Evolutionary conservation across 371 early-diverging fungal species (phyloP), one percentile per base, ranked within the genome.

Genomic region (Choanephora cucurbitarum): DNA sequence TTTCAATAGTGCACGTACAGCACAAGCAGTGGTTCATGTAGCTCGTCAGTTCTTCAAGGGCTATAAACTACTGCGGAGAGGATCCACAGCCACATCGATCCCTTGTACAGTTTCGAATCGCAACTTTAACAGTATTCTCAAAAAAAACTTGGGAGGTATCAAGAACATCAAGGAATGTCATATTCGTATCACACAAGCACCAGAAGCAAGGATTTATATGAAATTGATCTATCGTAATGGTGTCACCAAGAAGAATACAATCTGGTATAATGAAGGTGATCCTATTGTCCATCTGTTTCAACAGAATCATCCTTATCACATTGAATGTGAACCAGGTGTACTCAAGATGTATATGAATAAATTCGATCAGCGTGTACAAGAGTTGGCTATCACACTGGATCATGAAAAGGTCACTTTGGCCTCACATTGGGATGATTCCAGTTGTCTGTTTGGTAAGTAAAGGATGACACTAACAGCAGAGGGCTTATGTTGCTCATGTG

Each of bases 11-110:
- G 44, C 58, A 8, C 37, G 53, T 31, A 63, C 64, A 9, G 58
- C 54, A 1, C 64, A 63, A 44, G 64, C 45, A 9, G 15, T 63
- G 14, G 41, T 54, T 21, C 54, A 52, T 5, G 10, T 63, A 14
- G 57, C 64, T 21, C 57, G 53, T 24, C 15, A 18, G 1, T 58
- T 63, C 24, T 63, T 63, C 41, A 33, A 54, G 28, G 42, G 57
- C 18, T 63, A 58, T 17, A 40, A 42, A 41, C 40, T 63, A 21
- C 28, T 49, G 0, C 49, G 55, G 23, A 15, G 37, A 17, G 44
- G 49, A 14, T 55, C 54, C 43, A 8, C 43, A 50, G 19, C n/a
- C n/a, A 44, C 24, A 3, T 4, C 41, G 18, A 37, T 55, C 0
- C 28, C 41, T 17, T 60, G 60, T 21, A 46, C n/a, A 17, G 50